Evolutionary conservation across 345 rosid genomes (phyloP).

Genomic region (Limnanthes douglasii): DNA sequence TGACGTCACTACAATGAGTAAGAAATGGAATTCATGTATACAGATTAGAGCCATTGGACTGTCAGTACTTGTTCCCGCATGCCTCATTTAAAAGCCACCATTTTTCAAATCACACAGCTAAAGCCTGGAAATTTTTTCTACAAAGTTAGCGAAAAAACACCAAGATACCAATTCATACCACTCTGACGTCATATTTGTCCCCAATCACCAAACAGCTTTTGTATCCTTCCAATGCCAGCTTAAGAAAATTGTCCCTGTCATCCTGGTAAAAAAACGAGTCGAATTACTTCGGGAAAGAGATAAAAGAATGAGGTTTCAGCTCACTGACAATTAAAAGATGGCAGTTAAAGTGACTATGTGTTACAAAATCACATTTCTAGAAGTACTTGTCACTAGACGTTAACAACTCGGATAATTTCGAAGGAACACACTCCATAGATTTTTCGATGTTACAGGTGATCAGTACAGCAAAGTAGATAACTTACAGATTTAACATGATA

Average conservation of each 20-base stretch:
- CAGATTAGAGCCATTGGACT: too few species aligned
- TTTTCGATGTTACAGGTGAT: too few species aligned
- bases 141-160: conserved; percentile 1
- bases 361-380: neutral
- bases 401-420: too few species aligned
- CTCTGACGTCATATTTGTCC: conserved; percentile 87
- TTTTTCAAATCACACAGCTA: too few species aligned
- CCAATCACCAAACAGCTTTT: conserved; percentile 71
- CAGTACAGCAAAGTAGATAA: too few species aligned
- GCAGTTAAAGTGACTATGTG: neutral
- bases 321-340: neutral
- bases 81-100: too few species aligned
- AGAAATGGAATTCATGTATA: too few species aligned
- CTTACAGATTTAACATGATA: too few species aligned
- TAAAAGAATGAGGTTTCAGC: neutral
- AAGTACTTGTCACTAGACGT: too few species aligned
- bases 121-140: conserved; percentile 3
- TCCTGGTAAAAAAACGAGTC: conserved; percentile 26
- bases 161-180: conserved; percentile 29
- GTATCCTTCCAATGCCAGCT: conserved; percentile 85
- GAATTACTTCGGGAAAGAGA: neutral
- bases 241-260: conserved; percentile 85
- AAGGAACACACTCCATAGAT: too few species aligned
- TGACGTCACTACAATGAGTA: too few species aligned
- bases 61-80: too few species aligned